Conservation (phyloP, 257 asterid species). For the Haberlea rhodopensis region DNA sequence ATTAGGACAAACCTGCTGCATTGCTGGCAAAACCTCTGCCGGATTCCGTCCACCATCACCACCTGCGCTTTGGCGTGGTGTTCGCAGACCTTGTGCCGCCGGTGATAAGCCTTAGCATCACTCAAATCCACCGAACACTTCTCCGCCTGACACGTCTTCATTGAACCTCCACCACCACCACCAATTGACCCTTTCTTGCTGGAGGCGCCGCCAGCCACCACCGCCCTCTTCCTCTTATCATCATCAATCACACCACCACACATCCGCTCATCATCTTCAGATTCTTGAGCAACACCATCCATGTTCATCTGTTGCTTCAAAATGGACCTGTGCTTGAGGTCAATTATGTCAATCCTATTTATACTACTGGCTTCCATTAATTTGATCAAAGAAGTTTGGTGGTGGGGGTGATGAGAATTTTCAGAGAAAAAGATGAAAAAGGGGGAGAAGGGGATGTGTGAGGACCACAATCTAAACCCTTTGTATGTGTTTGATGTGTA, state of each 20-base stretch:
- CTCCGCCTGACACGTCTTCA: slow-evolving; percentile 63
- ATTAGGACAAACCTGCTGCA: slow-evolving; percentile 61
- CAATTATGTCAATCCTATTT: background rate
- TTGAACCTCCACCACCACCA: slow-evolving; percentile 22
- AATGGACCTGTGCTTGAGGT: slow-evolving; percentile 11
- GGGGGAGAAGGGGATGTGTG: slow-evolving; percentile 40
- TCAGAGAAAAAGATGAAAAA: slow-evolving; percentile 33
- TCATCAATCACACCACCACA: slow-evolving; percentile 26
- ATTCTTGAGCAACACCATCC: slow-evolving; percentile 10
- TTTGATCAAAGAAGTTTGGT: slow-evolving; percentile 22
- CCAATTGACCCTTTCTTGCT: slow-evolving; percentile 30
- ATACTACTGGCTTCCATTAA: slow-evolving; percentile 26
- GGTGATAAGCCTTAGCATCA: slow-evolving; percentile 60
- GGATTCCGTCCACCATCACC: slow-evolving; percentile 65
- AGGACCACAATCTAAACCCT: slow-evolving; percentile 53
- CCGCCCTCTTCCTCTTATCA: slow-evolving; percentile 43
- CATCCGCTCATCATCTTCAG: slow-evolving; percentile 31
- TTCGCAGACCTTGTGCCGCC: slow-evolving; percentile 72
- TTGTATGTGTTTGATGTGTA: background rate
- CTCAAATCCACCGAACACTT: slow-evolving; percentile 52
- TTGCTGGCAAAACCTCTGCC: slow-evolving; percentile 83
- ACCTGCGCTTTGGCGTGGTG: slow-evolving; percentile 58
- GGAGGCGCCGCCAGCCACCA: slow-evolving; percentile 2
- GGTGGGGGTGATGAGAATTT: slow-evolving; percentile 62
- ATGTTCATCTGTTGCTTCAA: slow-evolving; percentile 30